Conservation (phyloP, 176 grass and related monocot species). For the Stipa capillata region DNA sequence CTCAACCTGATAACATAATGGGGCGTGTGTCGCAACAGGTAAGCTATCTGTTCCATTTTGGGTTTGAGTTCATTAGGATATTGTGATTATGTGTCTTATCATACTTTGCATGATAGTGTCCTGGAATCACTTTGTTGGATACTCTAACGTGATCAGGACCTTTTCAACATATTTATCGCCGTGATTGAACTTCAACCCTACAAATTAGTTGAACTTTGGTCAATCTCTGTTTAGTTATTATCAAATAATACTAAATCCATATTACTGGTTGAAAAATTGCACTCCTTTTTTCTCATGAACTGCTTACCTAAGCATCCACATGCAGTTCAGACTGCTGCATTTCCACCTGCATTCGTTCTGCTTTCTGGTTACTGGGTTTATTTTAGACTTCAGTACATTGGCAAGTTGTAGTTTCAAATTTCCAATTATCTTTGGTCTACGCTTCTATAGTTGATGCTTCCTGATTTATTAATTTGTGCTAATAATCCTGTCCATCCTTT, state of each 20-base stretch:
- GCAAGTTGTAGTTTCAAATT: background rate
- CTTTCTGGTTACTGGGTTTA: constrained; percentile 16
- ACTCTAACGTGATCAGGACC: background rate
- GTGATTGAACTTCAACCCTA: background rate
- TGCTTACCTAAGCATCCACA: constrained; percentile 17
- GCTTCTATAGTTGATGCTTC: background rate
- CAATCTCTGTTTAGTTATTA: background rate
- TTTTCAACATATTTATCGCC: constrained; percentile 19
- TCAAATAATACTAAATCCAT: background rate
- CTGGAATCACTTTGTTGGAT: background rate
- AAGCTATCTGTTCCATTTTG: constrained; percentile 26
- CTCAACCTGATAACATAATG: constrained; percentile 96
- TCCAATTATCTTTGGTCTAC: background rate
- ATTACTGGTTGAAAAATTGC: background rate
- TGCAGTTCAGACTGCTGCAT: background rate
- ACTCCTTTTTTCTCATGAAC: background rate
- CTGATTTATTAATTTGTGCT: background rate
- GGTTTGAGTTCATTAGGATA: background rate
- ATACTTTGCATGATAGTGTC: background rate
- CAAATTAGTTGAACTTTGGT: background rate
- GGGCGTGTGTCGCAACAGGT: constrained; percentile 73
- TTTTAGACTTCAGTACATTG: constrained; percentile 7
- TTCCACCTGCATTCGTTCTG: background rate
- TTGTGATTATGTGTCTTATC: background rate
- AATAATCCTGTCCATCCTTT: background rate